Percentiles rank a stretch among this genome's conserved stretches.
Conservation (phyloP, 768 basidiomycete species). For the Pleurotus djamor region DNA sequence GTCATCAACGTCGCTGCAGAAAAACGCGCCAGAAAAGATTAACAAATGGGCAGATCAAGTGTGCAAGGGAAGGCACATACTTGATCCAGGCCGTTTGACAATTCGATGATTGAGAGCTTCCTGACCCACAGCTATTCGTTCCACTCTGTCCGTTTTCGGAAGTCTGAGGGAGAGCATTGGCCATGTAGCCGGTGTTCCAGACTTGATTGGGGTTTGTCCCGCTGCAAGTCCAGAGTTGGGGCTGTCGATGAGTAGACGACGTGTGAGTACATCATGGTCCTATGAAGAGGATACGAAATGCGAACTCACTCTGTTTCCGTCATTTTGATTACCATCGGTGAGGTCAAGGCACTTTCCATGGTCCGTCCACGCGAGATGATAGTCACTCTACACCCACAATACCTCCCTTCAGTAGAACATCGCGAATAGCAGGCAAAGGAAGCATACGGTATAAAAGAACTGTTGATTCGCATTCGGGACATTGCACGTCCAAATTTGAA, state of each 20-base stretch:
- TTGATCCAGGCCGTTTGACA: slow-evolving; percentile 13
- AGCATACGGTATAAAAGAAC: slow-evolving; percentile 9
- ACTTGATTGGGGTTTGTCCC: slow-evolving; percentile 43
- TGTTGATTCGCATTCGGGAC: slow-evolving; percentile 17
- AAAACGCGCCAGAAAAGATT: neutral
- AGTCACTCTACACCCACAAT: slow-evolving; percentile 16
- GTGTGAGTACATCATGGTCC: neutral
- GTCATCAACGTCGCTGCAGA: slow-evolving; percentile 9
- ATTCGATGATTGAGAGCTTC: slow-evolving; percentile 7
- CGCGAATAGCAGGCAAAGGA: neutral
- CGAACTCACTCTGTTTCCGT: slow-evolving; percentile 22
- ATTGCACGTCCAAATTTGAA: slow-evolving; percentile 21
- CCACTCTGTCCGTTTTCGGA: slow-evolving; percentile 11
- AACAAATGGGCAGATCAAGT: neutral
- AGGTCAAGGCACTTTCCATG: slow-evolving; percentile 29
- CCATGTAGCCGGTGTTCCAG: slow-evolving; percentile 9
- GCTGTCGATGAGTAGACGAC: slow-evolving; percentile 21
- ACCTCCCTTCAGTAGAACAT: too few species aligned
- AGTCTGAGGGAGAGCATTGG: slow-evolving; percentile 7
- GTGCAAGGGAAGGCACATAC: neutral
- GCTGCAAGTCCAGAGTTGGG: slow-evolving; percentile 45
- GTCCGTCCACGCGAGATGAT: slow-evolving; percentile 26
- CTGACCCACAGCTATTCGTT: slow-evolving; percentile 9
- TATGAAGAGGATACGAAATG: neutral
- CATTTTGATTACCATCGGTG: slow-evolving; percentile 17